Percentiles rank a stretch among this genome's conserved stretches.
Evolutionary conservation across 2,329 filamentous ascomycete species (phyloP).

Genomic region (Lanzia echinophila): DNA sequence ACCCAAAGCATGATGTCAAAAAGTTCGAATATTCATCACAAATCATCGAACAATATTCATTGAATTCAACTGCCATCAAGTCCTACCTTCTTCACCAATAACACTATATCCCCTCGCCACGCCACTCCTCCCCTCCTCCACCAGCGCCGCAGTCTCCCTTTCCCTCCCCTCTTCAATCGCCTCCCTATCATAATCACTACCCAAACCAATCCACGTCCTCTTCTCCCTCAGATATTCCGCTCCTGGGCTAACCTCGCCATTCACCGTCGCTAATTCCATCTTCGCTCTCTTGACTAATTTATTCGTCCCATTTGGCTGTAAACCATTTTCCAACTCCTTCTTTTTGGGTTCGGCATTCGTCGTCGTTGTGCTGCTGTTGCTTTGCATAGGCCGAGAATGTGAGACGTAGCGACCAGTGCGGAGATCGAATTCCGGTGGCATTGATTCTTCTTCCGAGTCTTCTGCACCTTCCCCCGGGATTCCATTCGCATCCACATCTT

Average conservation of each 20-base stretch:
- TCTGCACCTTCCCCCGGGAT: neutral
- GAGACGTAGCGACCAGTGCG: slow-evolving; percentile 79
- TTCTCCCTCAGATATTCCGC: slow-evolving; percentile 79
- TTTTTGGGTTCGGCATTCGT: slow-evolving; percentile 3
- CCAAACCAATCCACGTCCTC: slow-evolving; percentile 85
- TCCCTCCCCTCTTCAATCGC: slow-evolving; percentile 42
- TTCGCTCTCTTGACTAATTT: slow-evolving; percentile 58
- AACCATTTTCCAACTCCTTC: slow-evolving; percentile 23
- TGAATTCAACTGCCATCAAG: too few species aligned
- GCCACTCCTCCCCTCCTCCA: slow-evolving; percentile 83
- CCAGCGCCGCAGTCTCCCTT: slow-evolving; percentile 45
- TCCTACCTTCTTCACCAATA: slow-evolving; percentile 44
- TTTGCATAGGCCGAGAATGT: slow-evolving; percentile 66
- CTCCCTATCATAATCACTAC: slow-evolving; percentile 73
- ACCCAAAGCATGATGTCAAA: too few species aligned
- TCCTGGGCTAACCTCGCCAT: slow-evolving; percentile 81
- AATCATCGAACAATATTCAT: too few species aligned
- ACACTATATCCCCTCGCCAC: slow-evolving; percentile 85
- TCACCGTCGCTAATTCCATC: slow-evolving; percentile 72
- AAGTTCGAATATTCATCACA: too few species aligned
- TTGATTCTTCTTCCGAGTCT: slow-evolving; percentile 59
- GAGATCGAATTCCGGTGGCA: slow-evolving; percentile 86
- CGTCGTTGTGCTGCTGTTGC: slow-evolving; percentile 15
- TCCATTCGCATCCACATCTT: slow-evolving; percentile 15
- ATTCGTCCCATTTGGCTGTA: slow-evolving; percentile 30